Evolutionary conservation across 1,284 basidiomycete species (phyloP), one percentile per base, ranked within the genome.

Genomic region (Cryptococcus maquisensis): DNA sequence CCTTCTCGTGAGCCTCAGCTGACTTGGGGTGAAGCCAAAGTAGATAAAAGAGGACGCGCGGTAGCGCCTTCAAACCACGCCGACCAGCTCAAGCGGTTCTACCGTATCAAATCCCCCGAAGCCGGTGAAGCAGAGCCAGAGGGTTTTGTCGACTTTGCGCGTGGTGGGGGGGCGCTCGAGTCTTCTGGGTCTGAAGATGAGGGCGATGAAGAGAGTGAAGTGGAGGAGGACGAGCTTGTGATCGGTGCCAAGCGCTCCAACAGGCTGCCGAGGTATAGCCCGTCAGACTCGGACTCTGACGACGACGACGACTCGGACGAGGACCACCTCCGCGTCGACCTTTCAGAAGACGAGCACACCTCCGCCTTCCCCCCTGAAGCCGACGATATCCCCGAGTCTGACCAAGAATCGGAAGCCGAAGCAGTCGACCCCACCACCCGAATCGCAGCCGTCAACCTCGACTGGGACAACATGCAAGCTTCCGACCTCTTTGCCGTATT

Each of bases 381-480:
- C 0, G 66, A 62, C 13, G 70, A 78, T 24, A 57, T 44, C 7
- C 43, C 43, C 24, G 54, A n/a, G n/a, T 2, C 45, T 35, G 45
- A 48, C n/a, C 62, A 75, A 35, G 68, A 80, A n/a, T 70, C 71
- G 4, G 66, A 73, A 32, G 66, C 57, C 12, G 67, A 67, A 28
- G 61, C 63, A 0, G 71, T 70, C 16, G 65, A 71, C 15, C 73
- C 77, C 1, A 90, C 90, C 1, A 81, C 79, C 45, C 82, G 95
- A 13, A 77, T 98, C 6, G 96, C 95, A 0, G 84, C 88, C 26
- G 95, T 99, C 63, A 98, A 98, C 72, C 83, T 98, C 56, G 96
- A 99, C 77, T 99, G 96, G 96, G 96, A 98, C 75, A 84, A 98
- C 76, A 84, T 98, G 52, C 87, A 88, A 47, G 91, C 95, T 1